Evolutionary conservation across 1,139 yeast species (phyloP), one percentile per base, ranked within the genome.

Genomic region (Arxiozyma heterogenica): DNA sequence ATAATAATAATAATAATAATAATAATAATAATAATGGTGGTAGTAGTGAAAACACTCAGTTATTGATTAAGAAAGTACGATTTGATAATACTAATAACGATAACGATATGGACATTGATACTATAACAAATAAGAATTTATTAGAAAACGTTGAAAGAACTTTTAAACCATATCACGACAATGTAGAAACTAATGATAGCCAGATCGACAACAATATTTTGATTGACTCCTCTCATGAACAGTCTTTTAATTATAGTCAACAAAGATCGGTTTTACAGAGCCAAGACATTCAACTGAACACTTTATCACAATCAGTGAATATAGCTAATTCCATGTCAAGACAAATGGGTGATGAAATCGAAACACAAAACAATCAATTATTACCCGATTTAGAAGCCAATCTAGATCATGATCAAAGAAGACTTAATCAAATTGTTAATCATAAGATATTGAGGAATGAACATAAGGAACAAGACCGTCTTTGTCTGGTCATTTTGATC

Each of bases 231-330:
- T 6, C 27, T 5, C 25, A 25, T 17, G 46, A 43, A 43, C 18
- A 25, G 23, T 34, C 46, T 22, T 22, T 43, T 7, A 34, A 43
- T 43, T 43, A 18, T 23, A 39, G 25, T 47, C 44, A 60, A 49
- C 71, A 68, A 45, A 67, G 64, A 51, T 65, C 66, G 50, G 63
- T 63, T 45, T 52, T 68, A 23, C 50, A 60, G 50, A 63, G 64
- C 39, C 71, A 68, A 52, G 71, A 68, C 51, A 49, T 62, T 5
- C 66, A 66, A 27, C 55, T 68, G 38, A 61, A 59, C 15, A 42
- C 58, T 3, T 52, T 68, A 20, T 58, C 68, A 1, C 45, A 51
- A 21, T 60, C 67, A 0, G 58, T 68, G 1, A 59, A 57, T 22
- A 54, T 61, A 34, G 57, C 65, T 11, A 67, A 67, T 53, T 59